Percentiles rank a stretch among this genome's conserved stretches.
These are phyloP conservation scores for Arbutus unedo DNA, from an alignment of 148 eudicot genomes.

Conservation along the genomic window DNA sequence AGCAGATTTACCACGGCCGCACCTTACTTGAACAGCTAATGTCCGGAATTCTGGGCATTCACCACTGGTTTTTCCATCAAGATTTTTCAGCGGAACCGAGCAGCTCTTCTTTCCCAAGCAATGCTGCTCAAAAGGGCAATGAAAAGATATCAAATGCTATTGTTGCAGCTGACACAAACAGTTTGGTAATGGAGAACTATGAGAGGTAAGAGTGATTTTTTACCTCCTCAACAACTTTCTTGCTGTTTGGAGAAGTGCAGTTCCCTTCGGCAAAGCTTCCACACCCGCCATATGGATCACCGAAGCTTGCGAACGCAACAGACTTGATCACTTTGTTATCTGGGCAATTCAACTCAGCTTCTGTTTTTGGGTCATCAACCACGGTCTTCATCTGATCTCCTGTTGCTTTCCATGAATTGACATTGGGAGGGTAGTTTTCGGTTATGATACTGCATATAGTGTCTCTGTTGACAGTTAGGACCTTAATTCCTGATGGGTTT, in stretches of 20 bases:
- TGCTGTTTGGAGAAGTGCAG: constrained; percentile 37
- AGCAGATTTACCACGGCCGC: constrained; percentile 22
- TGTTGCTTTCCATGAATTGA: constrained; percentile 46
- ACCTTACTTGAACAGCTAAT: constrained; percentile 63
- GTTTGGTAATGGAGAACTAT: neutral
- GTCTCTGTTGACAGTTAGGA: constrained; percentile 54
- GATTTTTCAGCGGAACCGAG: constrained; percentile 40
- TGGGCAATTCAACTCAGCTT: constrained; percentile 51
- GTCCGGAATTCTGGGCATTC: constrained; percentile 46
- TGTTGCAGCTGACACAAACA: neutral
- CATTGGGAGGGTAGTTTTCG: constrained; percentile 47
- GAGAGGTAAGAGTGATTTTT: neutral
- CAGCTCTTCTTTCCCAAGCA: constrained; percentile 64
- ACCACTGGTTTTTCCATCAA: constrained; percentile 24
- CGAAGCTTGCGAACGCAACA: constrained; percentile 69
- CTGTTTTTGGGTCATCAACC: constrained; percentile 30
- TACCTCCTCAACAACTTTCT: constrained; percentile 50
- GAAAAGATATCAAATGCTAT: neutral
- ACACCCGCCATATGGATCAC: constrained; percentile 61
- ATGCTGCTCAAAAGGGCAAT: constrained; percentile 16
- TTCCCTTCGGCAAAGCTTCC: constrained; percentile 44
- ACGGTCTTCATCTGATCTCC: constrained; percentile 24
- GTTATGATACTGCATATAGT: constrained; percentile 53
- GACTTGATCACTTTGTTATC: constrained; percentile 31
- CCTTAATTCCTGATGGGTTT: constrained; percentile 40